These are phyloP conservation scores for Solanum aculeatissimum DNA, from an alignment of 305 asterid species.

Conservation along the genomic window DNA sequence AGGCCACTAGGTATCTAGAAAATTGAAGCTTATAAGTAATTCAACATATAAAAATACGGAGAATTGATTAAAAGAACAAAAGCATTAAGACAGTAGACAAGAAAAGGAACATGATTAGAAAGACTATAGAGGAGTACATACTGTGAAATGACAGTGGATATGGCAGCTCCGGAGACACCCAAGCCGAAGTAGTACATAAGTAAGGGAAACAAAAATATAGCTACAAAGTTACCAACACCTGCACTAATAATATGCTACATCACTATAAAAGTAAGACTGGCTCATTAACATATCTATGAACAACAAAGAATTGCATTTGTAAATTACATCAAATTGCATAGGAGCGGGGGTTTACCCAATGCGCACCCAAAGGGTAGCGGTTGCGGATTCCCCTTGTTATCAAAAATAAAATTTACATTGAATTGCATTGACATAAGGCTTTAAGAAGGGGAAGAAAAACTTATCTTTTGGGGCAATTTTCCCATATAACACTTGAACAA, in stretches of 20 bases:
- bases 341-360: no score
- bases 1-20: conserved; percentile 57
- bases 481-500: background rate
- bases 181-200: conserved; percentile 46
- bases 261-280: background rate
- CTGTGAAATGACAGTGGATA: conserved; percentile 88
- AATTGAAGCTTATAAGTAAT: background rate
- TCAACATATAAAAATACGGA: background rate
- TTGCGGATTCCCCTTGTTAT: no score
- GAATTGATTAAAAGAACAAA: background rate
- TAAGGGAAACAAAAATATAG: conserved; percentile 68
- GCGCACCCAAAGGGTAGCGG: no score
- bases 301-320: background rate
- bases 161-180: conserved; percentile 96
- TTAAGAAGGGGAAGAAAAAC: background rate
- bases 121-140: conserved; percentile 28
- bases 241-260: conserved; percentile 15
- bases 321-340: background rate
- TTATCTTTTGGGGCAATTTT: background rate
- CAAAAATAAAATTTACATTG: no score
- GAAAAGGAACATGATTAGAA: background rate
- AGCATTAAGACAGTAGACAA: background rate
- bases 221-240: conserved; percentile 78
- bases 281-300: background rate
- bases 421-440: background rate